These are phyloP conservation scores for Liquidambar formosana DNA, from an alignment of 164 flowering plant species.

Conservation along the genomic window DNA sequence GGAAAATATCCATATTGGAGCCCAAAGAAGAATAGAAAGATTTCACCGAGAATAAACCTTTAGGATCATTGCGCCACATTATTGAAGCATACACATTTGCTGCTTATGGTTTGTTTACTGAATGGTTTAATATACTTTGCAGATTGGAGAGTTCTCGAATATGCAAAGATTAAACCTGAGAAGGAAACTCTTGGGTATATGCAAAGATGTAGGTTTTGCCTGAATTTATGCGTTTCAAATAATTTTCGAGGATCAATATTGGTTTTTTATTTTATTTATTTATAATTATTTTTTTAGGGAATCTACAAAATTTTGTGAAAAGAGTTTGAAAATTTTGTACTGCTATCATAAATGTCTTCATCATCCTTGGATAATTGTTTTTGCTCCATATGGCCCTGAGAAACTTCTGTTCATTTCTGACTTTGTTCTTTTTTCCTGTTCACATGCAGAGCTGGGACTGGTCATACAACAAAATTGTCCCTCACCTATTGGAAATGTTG, in stretches of 20 bases:
- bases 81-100: neutral
- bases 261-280: no score
- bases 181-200: conserved; percentile 11
- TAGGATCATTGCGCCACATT: no score
- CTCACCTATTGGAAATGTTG: conserved; percentile 44
- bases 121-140: conserved; percentile 15
- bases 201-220: no score
- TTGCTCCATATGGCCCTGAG: no score
- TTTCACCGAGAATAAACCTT: no score
- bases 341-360: no score
- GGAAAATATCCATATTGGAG: no score
- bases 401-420: neutral
- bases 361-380: no score
- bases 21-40: no score
- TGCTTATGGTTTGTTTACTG: conserved; percentile 5
- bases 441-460: conserved; percentile 71
- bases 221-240: no score
- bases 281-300: neutral
- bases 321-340: neutral
- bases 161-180: conserved; percentile 22
- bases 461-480: conserved; percentile 49
- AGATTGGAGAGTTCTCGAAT: conserved; percentile 22
- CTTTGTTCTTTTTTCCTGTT: conserved; percentile 1
- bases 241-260: no score
- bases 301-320: neutral